Percentiles rank a stretch among this genome's conserved stretches.
Evolutionary conservation across 2,329 filamentous ascomycete genomes (phyloP).

Genomic region (Neofusicoccum cordaticola): DNA sequence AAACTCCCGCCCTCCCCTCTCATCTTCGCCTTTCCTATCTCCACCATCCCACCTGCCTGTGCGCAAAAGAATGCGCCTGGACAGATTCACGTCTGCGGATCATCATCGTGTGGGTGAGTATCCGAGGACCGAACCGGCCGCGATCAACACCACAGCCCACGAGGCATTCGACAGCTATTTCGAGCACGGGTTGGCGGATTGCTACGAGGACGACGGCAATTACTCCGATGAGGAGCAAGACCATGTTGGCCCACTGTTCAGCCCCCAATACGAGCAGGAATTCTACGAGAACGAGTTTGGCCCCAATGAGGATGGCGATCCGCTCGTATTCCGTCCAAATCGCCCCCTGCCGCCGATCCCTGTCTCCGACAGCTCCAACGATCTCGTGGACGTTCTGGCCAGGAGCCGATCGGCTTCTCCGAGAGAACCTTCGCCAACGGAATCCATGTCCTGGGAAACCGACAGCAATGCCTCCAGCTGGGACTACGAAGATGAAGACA

Average conservation of each 20-base stretch:
- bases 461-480: constrained; percentile 39
- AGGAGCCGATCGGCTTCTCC: not conserved
- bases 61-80: constrained; percentile 22
- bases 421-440: not conserved
- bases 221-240: constrained; percentile 21
- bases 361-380: constrained; percentile 1
- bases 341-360: constrained; percentile 13
- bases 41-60: constrained; percentile 37
- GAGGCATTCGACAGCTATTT: not conserved
- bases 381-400: not conserved
- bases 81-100: constrained; percentile 35
- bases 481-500: constrained; percentile 27
- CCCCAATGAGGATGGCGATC: not conserved
- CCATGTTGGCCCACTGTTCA: constrained; percentile 15
- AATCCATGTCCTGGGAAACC: constrained; percentile 29
- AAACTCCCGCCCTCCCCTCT: constrained; percentile 13
- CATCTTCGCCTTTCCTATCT: constrained; percentile 32
- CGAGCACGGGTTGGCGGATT: not conserved
- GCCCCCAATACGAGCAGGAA: constrained; percentile 14
- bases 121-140: not conserved
- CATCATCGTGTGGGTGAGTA: constrained; percentile 41
- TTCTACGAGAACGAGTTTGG: constrained; percentile 5
- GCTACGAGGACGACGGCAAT: constrained; percentile 12
- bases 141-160: not conserved
- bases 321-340: not conserved